Evolutionary conservation across 352 stramenopile species (phyloP), one percentile per base, ranked within the genome.

Genomic region (Globisporangium iwayamae): DNA sequence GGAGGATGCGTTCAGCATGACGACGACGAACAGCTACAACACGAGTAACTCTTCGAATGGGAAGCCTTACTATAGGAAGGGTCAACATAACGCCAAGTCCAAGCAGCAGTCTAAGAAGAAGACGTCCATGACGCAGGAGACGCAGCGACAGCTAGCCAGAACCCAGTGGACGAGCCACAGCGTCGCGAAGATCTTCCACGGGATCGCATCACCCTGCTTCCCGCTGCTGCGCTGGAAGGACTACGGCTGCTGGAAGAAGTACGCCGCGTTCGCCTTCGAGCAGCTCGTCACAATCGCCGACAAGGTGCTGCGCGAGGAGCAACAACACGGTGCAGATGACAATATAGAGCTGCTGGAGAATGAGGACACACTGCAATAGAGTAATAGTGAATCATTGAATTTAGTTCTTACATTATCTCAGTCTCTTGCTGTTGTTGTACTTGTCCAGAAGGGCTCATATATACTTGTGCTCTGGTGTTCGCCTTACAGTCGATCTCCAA

Each of bases 141-240:
- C 38, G 38, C 45, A 34, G 22, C n/a, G 47, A n/a, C 46, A 68
- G 41, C 57, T 68, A 38, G 47, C 63, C 8, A 57, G 41, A 16
- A 68, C 63, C 1, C 63, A 68, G 25, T 94, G 81, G 81, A 84
- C 85, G 50, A 74, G 74, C 60, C 81, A 86, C 66, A 84, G 70
- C n/a, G 79, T 93, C 50, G 83, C 84, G 1, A 85, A 87, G 39
- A 72, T 95, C 36, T 89, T 93, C 60, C 86, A 95, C 47, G 86
- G 86, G 6, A 69, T 95, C 30, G 71, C 76, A 45, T 89, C 76
- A 28, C 84, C 84, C 32, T 79, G 74, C 46, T 89, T 91, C 55
- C 75, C 81, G 13, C 71, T 73, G 0, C 67, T 74, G 14, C 65
- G 74, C 39, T 95, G 87, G 87, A 81, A 79, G 0, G 75, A 92